Evolutionary conservation across 1,284 basidiomycete genomes (phyloP).

Genomic region (Mycena citricolor): DNA sequence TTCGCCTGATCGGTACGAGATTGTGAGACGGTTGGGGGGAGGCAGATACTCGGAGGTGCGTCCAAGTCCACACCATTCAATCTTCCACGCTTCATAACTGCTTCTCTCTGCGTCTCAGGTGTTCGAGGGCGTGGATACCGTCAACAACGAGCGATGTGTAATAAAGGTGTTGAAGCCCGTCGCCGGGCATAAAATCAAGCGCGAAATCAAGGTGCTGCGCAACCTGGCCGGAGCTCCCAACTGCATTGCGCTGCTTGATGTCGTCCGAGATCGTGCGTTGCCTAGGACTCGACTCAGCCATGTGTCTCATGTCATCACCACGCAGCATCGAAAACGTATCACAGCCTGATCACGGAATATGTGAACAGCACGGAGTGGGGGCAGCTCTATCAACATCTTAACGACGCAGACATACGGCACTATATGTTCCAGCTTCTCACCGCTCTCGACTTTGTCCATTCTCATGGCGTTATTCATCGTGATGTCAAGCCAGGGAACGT

Average conservation of each 20-base stretch:
- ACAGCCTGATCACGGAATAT: constrained; percentile 84
- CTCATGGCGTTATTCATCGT: constrained; percentile 79
- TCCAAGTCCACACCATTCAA: neutral
- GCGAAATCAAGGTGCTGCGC: constrained; percentile 89
- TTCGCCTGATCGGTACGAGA: constrained; percentile 78
- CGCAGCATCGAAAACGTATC: constrained; percentile 61
- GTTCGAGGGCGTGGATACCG: constrained; percentile 83
- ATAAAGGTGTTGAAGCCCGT: constrained; percentile 92
- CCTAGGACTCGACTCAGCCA: neutral
- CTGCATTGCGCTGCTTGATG: constrained; percentile 79
- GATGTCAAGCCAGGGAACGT: constrained; percentile 93
- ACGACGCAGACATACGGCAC: constrained; percentile 81
- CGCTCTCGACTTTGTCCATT: constrained; percentile 88
- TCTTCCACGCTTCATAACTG: constrained; percentile 2
- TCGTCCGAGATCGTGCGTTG: constrained; percentile 65
- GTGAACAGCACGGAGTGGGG: constrained; percentile 87
- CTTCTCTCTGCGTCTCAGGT: constrained; percentile 48
- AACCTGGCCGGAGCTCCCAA: constrained; percentile 88
- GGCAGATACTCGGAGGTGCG: constrained; percentile 77
- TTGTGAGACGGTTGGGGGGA: constrained; percentile 76
- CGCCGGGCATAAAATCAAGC: constrained; percentile 91
- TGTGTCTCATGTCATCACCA: neutral
- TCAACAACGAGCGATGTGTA: constrained; percentile 76
- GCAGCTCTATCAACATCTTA: constrained; percentile 70
- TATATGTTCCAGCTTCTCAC: constrained; percentile 87